Evolutionary conservation across 129 eudicot species (phyloP), one percentile per base, ranked within the genome.

Genomic region (Flaveria bidentis): DNA sequence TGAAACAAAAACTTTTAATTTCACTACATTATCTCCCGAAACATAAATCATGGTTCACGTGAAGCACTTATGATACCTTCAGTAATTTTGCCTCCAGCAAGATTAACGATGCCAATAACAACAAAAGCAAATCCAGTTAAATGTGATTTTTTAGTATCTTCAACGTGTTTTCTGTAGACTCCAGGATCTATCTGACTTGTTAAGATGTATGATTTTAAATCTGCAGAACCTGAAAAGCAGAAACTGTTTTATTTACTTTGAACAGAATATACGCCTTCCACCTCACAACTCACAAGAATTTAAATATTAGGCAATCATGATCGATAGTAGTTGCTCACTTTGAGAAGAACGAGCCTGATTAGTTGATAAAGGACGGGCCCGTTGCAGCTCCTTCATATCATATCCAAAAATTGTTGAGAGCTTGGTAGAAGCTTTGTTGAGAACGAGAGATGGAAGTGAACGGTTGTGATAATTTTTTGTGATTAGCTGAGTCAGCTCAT

Each of bases 51-150:
- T 18, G 26, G 81, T 57, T 20, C 20, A 65, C 25, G 12, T 17
- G 70, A 75, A 71, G 25, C 72, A 71, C 62, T 28, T 30, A 33
- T 14, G 13, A 71, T 84, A 94, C 97, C 98, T 86, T 94, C 96
- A 0, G 91, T 73, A 47, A 94, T 82, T 82, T 84, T 94, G 78
- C 97, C 97, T 69, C 98, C 98, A 69, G 89, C 89, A 69, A 94
- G 93, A 73, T 87, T 89, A 75, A 89, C 82, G 46, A 94, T 86
- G 71, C 97, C 86, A 66, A 91, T 66, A 47, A 91, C 88, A 50
- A 85, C 93, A 62, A 94, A 94, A 39, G 92, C 67, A 11, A 94
- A 86, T 10, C 96, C 98, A 12, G 84, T 82, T 65, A 89, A 64
- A 52, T 89, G 93, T 16, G 90, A 82, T 22, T 79, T 81, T 73